Base-by-base conservation (phyloP, 2,329 filamentous ascomycete species). In the Pseudogymnoascus sp. region DNA sequence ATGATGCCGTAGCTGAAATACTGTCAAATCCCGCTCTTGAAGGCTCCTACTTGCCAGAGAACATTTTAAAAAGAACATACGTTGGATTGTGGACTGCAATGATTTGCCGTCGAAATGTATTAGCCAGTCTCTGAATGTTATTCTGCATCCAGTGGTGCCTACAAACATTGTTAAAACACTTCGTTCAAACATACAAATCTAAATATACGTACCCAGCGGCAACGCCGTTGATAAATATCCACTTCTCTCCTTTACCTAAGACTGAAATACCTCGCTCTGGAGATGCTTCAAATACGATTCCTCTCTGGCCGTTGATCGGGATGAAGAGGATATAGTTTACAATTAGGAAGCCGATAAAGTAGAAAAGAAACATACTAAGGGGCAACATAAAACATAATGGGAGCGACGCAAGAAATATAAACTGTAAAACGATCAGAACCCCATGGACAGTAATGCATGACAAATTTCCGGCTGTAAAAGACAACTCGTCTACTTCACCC, bases 211-310 rank as follows among this genome's bases (percentile, higher is more conserved):
- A 33, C 31, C 31, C 31, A 8, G 10, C 81, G 10, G 82, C 84
- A 31, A 92, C 84, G 0, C 90, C 90, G 70, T 93, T 93, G 61
- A 93, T 74, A 71, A 89, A 93, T 16, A 93, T 80, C 90, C 90
- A 93, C 69, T 87, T 82, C 75, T 93, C 89, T 61, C 85, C 78
- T 11, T 78, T 77, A 71, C 77, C 74, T n/a, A 70, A 78, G 0
- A 78, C 77, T 16, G 74, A 72, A 1, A 74, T 74, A n/a, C 78
- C 73, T 1, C 84, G 79, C 65, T 82, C 84, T 62, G 82, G 76
- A 2, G 80, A 75, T 43, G 84, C 79, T 1, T 84, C 85, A 19
- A 75, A 73, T 67, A 82, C 85, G 2, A 78, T 77, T 61, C 78
- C 75, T 3, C 75, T 71, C 6, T 68, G 71, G 14, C 84, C 80